Evolutionary conservation across 2,329 filamentous ascomycete species (phyloP), one percentile per base, ranked within the genome.

Genomic region (Aureobasidium melanogenum): DNA sequence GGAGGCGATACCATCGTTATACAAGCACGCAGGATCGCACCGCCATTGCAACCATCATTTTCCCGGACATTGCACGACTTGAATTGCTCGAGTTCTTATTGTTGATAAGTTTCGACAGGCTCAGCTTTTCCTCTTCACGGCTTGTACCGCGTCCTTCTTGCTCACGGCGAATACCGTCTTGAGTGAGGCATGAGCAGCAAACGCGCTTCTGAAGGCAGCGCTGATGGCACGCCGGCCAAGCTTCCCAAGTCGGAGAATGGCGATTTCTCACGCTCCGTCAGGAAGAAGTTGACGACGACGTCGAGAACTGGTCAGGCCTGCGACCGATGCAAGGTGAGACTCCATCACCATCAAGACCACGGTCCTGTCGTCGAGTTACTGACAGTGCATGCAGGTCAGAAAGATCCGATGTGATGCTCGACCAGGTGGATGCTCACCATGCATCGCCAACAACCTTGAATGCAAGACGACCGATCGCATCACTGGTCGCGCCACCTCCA

Each of bases 381-480:
- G 36, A 54, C 50, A 36, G 34, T 22, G 24, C 17, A 26, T 32
- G 19, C 41, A 46, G 88, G 80, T 91, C 62, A 85, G 91, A 67
- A 96, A 96, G 76, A 95, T 95, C 68, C 85, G 89, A 70, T 95
- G 91, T 79, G 91, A 95, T 77, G 87, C 86, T 59, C 80, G 88
- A 43, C 84, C 88, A 34, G 87, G 89, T 66, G 91, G 89, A 64
- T 96, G 91, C 76, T 89, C 88, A 64, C 88, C 89, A 68, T 96
- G 91, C 76, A 77, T 84, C 67, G 85, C 88, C 73, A 88, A 89
- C 71, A 85, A 84, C 65, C 84, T 88, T 67, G 84, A 89, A 69
- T 96, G 91, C 76, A 87, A 84, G 75, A 91, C 91, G 59, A 96
- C 91, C 62, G 91, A 96, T 73, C 86, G 91, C 67, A 90, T 94